Base-by-base conservation (phyloP, 2,329 filamentous ascomycete species). In the Beauveria sp. region DNA sequence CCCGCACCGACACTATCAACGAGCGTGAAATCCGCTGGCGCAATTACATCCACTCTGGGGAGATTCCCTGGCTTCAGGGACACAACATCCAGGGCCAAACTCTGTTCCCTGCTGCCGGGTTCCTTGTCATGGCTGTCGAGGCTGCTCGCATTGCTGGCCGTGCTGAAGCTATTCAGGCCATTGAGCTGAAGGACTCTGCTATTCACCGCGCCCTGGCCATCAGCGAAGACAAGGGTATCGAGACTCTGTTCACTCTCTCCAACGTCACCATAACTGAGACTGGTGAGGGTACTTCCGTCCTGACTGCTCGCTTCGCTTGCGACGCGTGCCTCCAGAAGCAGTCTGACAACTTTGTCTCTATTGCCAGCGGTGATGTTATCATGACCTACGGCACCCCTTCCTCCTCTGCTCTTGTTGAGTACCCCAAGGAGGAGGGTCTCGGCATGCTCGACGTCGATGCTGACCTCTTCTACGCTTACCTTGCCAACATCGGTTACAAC, bases 31-130 rank as follows among this genome's bases (percentile, higher is more conserved):
- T 68, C 3, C 76, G 72, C 1, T 81, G 79, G 79, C 71, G 78
- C 57, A 79, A 80, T 63, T 75, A 81, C 40, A 67, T 81, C 40
- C 74, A 75, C 12, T 63, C 77, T 3, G 74, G 77, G 30, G 78
- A 81, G 63, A 67, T 80, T 1, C 79, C 84, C 4, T 86, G 85
- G 73, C 72, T 84, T 12, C 73, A 79, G 47, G 79, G 84, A 64
- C 84, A 86, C 70, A 72, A 72, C 59, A 77, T 86, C 65, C 81
- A 84, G 64, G 80, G 77, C 22, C 67, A 77, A 46, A 68, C 73
- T 16, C 68, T 82, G 8, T 79, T 80, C 55, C 80, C 80, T 0
- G 75, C 67, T 1, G 73, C 78, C 0, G 77, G 71, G 0, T 81
- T 78, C 64, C 58, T 79, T 1, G 68, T 71, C 18, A 76, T 79